A percentile compares a stretch with the other conserved stretches of the same genome.
phyloP scores from a whole-genome alignment of 495 filamentous ascomycete species.

The Talaromyces liani region DNA sequence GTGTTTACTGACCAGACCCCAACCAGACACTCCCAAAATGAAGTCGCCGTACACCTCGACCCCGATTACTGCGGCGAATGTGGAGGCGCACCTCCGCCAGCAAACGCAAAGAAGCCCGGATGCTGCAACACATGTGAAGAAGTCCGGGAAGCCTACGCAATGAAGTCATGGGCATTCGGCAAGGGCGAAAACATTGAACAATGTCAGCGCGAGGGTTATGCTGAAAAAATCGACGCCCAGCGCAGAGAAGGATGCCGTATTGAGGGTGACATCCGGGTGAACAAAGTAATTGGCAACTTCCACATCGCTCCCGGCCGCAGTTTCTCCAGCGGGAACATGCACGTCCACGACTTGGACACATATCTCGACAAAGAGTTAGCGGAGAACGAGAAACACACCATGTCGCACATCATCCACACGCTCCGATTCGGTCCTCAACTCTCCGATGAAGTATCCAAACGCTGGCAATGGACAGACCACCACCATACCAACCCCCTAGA shows the following conservation, averaged over 20 bases:
- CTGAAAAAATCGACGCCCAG: constrained; percentile 76
- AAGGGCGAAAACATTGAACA: constrained; percentile 89
- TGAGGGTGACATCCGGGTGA: constrained; percentile 86
- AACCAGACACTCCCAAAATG: constrained; percentile 53
- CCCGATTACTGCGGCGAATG: constrained; percentile 91
- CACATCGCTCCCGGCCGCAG: constrained; percentile 93
- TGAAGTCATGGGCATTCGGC: constrained; percentile 85
- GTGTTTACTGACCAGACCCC: background rate
- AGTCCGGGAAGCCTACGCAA: constrained; percentile 87
- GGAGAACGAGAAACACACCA: constrained; percentile 64
- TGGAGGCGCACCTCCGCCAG: constrained; percentile 72
- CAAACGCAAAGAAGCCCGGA: constrained; percentile 60
- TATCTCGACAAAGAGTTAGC: constrained; percentile 58
- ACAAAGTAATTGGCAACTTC: constrained; percentile 98
- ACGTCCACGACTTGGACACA: constrained; percentile 93
- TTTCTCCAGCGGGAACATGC: constrained; percentile 91
- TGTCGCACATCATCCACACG: constrained; percentile 83
- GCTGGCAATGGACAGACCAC: constrained; percentile 80
- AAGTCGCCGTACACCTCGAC: constrained; percentile 72
- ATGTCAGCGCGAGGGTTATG: constrained; percentile 90
- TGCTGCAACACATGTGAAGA: constrained; percentile 98
- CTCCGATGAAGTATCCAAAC: constrained; percentile 57
- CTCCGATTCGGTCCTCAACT: constrained; percentile 92
- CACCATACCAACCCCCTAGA: constrained; percentile 94
- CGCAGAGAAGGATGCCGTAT: constrained; percentile 90